phyloP scores from a whole-genome alignment of 768 basidiomycete species.

The Cystofilobasidium macerans region DNA sequence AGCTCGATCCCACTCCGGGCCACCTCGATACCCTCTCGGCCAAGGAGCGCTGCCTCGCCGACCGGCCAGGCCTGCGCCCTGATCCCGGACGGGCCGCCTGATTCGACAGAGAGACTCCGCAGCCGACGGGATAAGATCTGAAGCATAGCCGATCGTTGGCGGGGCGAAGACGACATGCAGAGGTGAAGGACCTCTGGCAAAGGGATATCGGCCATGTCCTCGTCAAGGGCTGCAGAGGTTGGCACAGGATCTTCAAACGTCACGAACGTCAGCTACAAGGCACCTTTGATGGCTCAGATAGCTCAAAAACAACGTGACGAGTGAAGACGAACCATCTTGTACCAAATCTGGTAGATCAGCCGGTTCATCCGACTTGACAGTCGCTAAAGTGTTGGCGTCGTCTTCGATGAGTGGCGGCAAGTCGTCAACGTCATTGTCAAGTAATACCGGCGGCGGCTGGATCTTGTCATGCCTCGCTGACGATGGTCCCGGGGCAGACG shows the following conservation, averaged over 20 bases:
- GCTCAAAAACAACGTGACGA: too few relatives aligned
- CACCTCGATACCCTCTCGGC: constrained; percentile 16
- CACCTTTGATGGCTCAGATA: too few relatives aligned
- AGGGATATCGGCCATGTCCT: constrained; percentile 84
- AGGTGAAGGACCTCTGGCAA: constrained; percentile 72
- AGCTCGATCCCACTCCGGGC: constrained; percentile 30
- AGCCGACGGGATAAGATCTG: constrained; percentile 56
- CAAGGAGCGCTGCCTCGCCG: constrained; percentile 10
- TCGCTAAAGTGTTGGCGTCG: too few relatives aligned
- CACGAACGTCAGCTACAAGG: too few relatives aligned
- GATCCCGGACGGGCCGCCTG: background rate
- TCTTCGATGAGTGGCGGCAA: background rate
- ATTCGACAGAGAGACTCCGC: constrained; percentile 19
- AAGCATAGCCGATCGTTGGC: constrained; percentile 74
- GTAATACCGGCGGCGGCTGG: too few relatives aligned
- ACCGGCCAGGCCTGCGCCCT: constrained; percentile 21
- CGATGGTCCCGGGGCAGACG: constrained; percentile 9
- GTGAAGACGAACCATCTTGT: background rate
- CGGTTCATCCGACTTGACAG: too few relatives aligned
- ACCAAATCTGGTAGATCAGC: background rate
- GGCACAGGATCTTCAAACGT: constrained; percentile 51
- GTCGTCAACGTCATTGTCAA: constrained; percentile 30
- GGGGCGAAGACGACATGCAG: constrained; percentile 65
- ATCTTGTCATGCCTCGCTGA: background rate
- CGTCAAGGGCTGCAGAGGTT: constrained; percentile 77